Conservation (phyloP, 345 rosid genomes). For the Eucalyptus curtisii region DNA sequence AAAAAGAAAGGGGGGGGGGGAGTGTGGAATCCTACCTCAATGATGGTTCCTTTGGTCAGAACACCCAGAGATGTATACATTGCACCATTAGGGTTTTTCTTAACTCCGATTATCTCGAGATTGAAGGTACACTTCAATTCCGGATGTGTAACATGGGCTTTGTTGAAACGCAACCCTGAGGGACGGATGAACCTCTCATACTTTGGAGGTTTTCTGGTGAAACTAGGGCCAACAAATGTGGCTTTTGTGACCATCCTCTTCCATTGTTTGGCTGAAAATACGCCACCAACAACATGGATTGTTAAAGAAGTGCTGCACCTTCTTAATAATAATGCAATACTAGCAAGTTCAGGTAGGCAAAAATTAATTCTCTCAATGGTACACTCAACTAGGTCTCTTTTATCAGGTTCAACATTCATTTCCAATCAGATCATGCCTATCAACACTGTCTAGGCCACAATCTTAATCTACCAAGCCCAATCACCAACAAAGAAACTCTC, state of each 20-base stretch:
- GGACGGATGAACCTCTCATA: slow-evolving; percentile 97
- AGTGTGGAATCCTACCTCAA: slow-evolving; percentile 56
- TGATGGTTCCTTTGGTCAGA: slow-evolving; percentile 84
- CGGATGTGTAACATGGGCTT: slow-evolving; percentile 95
- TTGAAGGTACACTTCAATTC: slow-evolving; percentile 88
- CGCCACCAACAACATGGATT: background rate
- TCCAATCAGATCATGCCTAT: background rate
- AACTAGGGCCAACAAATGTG: slow-evolving; percentile 91
- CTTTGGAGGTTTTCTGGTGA: slow-evolving; percentile 97
- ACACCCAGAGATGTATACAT: slow-evolving; percentile 98
- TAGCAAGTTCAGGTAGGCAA: background rate
- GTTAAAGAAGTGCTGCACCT: background rate
- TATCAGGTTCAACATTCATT: background rate
- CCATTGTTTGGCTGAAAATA: slow-evolving; percentile 87
- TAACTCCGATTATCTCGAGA: slow-evolving; percentile 83
- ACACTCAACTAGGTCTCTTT: background rate
- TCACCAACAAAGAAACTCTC: background rate
- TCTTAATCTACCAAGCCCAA: background rate
- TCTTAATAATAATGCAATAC: background rate
- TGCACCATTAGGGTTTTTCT: slow-evolving; percentile 95
- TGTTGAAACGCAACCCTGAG: slow-evolving; percentile 78
- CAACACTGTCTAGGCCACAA: background rate
- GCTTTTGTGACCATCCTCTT: slow-evolving; percentile 96
- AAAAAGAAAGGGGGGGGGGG: too few relatives aligned
- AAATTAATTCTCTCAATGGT: background rate